Evolutionary conservation across 2,329 filamentous ascomycete genomes (phyloP), one percentile per base, ranked within the genome.

Genomic region (Hypocrella siamensis): DNA sequence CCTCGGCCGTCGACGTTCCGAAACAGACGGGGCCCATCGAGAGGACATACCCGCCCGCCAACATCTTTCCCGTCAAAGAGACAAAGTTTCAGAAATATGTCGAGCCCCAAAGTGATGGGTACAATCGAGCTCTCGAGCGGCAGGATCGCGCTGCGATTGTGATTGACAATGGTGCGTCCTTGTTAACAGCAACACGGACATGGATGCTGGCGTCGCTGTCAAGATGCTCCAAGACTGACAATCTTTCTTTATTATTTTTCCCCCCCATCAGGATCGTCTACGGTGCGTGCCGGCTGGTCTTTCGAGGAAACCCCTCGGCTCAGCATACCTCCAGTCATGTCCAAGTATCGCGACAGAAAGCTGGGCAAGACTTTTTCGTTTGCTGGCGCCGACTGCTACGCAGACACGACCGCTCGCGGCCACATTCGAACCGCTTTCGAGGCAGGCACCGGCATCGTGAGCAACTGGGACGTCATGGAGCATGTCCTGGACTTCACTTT

Each of bases 381-480:
- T 50, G 79, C 92, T 28, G 90, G 90, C 34, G 75, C 76, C 44
- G 90, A 98, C 59, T 84, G 92, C 48, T 96, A 90, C 48, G 79
- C 86, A 40, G 90, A 98, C 56, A 90, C 88, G 17, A 93, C 85
- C 2, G 85, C 90, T 16, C 72, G 83, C 35, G 83, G 85, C 9
- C 90, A 96, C 52, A 78, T 93, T 37, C 79, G 88, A 51, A 81
- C 83, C 52, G 79, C 86, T 2, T 96, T 94, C 46, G 90, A 98
- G 52, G 71, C 79, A 2, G 86, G 86, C 17, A 88, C 79, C 28
- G 88, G 86, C 40, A 79, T 98, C 30, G 75, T 96, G 38, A 86
- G 83, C 53, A 96, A 96, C 51, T 98, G 92, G 85, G 90, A 98
- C 54, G 86, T 85, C 21, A 85, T 93, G 74, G 90, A 98, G 55